Evolutionary conservation across 208 protist genomes (phyloP).

Genomic region (Naegleria lovaniensis): DNA sequence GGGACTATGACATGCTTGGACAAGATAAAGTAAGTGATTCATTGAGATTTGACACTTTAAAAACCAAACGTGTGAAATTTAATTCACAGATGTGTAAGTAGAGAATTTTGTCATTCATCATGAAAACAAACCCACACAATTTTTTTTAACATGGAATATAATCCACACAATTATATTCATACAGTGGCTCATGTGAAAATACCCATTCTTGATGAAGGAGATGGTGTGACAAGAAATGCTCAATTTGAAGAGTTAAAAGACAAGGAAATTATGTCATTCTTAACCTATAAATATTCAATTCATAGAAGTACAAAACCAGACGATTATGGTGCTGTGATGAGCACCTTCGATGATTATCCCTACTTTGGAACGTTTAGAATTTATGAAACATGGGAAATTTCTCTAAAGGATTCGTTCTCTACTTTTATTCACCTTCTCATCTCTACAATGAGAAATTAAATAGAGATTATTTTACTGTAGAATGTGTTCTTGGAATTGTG

Average conservation of each 20-base stretch:
- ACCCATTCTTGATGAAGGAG: not conserved
- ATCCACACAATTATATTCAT: not conserved
- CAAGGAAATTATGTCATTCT: not conserved
- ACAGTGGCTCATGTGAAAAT: not conserved
- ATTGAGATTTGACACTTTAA: too few relatives aligned
- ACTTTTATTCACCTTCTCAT: not conserved
- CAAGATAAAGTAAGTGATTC: not conserved
- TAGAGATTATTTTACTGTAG: not conserved
- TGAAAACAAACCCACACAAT: too few relatives aligned
- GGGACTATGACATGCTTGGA: not conserved
- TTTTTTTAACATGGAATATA: too few relatives aligned
- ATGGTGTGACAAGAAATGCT: not conserved
- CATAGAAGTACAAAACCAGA: not conserved
- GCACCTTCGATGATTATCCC: not conserved
- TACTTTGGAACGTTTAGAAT: not conserved
- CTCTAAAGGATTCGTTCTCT: not conserved
- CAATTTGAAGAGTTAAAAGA: not conserved
- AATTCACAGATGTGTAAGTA: too few relatives aligned
- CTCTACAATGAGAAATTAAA: not conserved
- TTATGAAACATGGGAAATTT: not conserved
- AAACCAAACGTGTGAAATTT: too few relatives aligned
- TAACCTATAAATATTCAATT: not conserved
- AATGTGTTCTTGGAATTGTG: not conserved
- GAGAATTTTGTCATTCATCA: too few relatives aligned
- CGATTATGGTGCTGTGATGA: not conserved